Evolutionary conservation across 768 basidiomycete genomes (phyloP).

Genomic region (Melanogaster broomeanus): DNA sequence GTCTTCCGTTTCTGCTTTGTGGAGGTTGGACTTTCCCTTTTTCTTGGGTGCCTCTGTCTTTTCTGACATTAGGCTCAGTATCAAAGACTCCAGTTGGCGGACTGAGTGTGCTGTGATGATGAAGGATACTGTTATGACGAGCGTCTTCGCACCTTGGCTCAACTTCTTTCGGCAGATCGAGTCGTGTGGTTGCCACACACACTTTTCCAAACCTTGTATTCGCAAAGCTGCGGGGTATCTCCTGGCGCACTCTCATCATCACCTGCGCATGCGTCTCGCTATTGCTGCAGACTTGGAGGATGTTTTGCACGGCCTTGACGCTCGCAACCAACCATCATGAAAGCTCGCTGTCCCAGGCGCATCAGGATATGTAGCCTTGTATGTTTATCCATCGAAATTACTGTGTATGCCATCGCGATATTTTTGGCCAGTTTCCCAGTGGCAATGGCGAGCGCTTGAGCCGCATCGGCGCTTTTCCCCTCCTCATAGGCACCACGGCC

Average conservation of each 20-base stretch:
- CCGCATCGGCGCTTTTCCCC: background rate
- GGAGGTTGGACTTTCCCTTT: constrained; percentile 17
- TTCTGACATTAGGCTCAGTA: constrained; percentile 25
- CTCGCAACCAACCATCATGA: background rate
- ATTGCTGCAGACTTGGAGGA: background rate
- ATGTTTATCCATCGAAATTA: background rate
- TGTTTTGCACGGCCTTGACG: background rate
- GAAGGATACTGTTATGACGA: constrained; percentile 27
- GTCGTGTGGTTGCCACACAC: constrained; percentile 18
- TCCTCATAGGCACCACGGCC: too few species aligned
- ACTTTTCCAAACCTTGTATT: background rate
- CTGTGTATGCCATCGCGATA: constrained; percentile 6
- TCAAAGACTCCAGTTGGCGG: constrained; percentile 10
- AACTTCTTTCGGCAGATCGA: constrained; percentile 14
- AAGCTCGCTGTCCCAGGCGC: background rate
- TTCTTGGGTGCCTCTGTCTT: constrained; percentile 24
- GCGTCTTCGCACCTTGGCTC: constrained; percentile 18
- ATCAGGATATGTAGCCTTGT: too few species aligned
- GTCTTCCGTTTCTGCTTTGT: constrained; percentile 18
- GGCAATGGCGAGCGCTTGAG: background rate
- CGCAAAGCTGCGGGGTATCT: background rate
- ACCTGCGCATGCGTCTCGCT: background rate
- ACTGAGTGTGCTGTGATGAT: constrained; percentile 14
- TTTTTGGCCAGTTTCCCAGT: constrained; percentile 6
- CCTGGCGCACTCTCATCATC: background rate